phyloP scores from a whole-genome alignment of 2,329 filamentous ascomycete genomes.

The Xylaria arbuscula region DNA sequence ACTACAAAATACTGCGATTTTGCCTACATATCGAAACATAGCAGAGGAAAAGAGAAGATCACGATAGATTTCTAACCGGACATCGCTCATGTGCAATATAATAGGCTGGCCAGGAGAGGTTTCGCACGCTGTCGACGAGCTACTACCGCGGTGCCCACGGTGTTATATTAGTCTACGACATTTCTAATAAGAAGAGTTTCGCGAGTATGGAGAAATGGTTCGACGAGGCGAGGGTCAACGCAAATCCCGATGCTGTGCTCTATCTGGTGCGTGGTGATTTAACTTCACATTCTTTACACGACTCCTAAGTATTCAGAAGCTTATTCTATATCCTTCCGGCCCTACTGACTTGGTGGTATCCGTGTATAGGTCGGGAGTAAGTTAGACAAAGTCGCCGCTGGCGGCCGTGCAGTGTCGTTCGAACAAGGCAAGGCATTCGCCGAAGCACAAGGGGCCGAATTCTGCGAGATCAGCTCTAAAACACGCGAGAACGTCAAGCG shows the following conservation, averaged over 20 bases:
- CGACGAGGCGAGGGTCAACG: conserved; percentile 63
- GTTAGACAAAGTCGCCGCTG: conserved; percentile 58
- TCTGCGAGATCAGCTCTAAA: conserved; percentile 66
- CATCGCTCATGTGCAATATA: conserved; percentile 36
- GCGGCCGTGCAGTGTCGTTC: conserved; percentile 56
- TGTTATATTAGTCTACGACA: conserved; percentile 62
- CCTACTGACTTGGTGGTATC: conserved; percentile 35
- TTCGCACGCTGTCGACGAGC: conserved; percentile 62
- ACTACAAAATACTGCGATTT: not conserved
- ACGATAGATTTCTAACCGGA: conserved; percentile 20
- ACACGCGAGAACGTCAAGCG: conserved; percentile 62
- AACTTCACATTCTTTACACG: not conserved
- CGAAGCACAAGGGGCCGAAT: conserved; percentile 57
- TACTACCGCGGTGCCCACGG: conserved; percentile 64
- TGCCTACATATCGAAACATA: not conserved
- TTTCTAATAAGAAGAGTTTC: conserved; percentile 62
- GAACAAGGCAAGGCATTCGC: conserved; percentile 63
- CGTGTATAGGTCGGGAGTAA: conserved; percentile 60
- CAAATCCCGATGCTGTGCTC: conserved; percentile 59
- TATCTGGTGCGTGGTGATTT: conserved; percentile 55
- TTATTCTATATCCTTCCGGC: not conserved
- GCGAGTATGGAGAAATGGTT: conserved; percentile 65
- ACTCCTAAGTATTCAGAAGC: not conserved
- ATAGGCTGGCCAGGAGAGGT: conserved; percentile 60
- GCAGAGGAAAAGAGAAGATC: not conserved